phyloP scores from a whole-genome alignment of 768 basidiomycete species.

The Pleurotus tuber-regium region DNA sequence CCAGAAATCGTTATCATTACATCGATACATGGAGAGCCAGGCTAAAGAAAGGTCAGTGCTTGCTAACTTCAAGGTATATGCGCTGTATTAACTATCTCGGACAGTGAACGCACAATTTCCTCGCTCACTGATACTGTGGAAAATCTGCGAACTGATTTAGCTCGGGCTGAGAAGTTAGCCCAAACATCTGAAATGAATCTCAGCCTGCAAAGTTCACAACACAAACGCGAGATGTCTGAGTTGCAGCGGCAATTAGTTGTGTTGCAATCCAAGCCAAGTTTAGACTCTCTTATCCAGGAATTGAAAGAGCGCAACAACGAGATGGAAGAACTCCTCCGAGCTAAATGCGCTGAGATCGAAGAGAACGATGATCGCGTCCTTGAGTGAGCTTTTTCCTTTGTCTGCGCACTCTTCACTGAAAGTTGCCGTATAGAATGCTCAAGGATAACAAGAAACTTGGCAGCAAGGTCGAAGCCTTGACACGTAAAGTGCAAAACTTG shows the following conservation, averaged over 20 bases:
- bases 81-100: neutral
- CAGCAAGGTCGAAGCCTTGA: slow-evolving; percentile 66
- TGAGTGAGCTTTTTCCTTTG: slow-evolving; percentile 49
- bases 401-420: slow-evolving; percentile 8
- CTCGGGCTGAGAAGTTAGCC: slow-evolving; percentile 53
- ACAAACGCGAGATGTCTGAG: slow-evolving; percentile 59
- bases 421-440: slow-evolving; percentile 50
- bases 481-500: slow-evolving; percentile 68
- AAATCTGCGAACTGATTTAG: slow-evolving; percentile 40
- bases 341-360: slow-evolving; percentile 76
- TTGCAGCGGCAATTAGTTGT: slow-evolving; percentile 56
- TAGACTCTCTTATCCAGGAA: slow-evolving; percentile 53
- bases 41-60: slow-evolving; percentile 54
- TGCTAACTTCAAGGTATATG: neutral
- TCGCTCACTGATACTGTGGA: slow-evolving; percentile 39
- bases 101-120: slow-evolving; percentile 47
- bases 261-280: slow-evolving; percentile 51
- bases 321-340: slow-evolving; percentile 69
- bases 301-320: slow-evolving; percentile 70
- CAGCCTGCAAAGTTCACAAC: slow-evolving; percentile 61
- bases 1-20: slow-evolving; percentile 60
- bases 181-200: slow-evolving; percentile 67
- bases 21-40: slow-evolving; percentile 62
- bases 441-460: slow-evolving; percentile 80
- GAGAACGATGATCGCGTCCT: slow-evolving; percentile 81